Evolutionary conservation across 2,329 filamentous ascomycete genomes (phyloP).

Genomic region (Exophiala mesophila): DNA sequence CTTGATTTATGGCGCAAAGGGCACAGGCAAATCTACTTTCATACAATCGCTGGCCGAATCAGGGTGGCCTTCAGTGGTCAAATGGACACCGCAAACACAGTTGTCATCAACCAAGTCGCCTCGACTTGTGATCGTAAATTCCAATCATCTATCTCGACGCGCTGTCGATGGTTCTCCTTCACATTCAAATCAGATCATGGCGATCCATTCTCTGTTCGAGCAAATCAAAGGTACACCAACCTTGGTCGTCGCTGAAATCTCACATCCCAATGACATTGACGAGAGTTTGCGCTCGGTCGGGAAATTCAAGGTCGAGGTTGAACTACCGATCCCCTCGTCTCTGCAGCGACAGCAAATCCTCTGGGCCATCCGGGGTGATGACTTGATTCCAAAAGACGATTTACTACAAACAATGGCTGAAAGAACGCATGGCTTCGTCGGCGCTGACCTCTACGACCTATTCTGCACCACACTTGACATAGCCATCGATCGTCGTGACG

Average conservation of each 20-base stretch:
- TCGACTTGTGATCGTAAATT: slow-evolving; percentile 16
- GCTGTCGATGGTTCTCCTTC: slow-evolving; percentile 32
- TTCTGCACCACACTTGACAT: slow-evolving; percentile 46
- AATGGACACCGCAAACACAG: slow-evolving; percentile 39
- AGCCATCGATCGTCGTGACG: slow-evolving; percentile 6
- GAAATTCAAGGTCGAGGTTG: slow-evolving; percentile 64
- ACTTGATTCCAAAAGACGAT: slow-evolving; percentile 46
- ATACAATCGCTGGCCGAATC: slow-evolving; percentile 62
- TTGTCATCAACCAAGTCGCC: slow-evolving; percentile 37
- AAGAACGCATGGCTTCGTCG: slow-evolving; percentile 82
- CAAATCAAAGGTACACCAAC: slow-evolving; percentile 50
- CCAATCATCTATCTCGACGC: slow-evolving; percentile 8
- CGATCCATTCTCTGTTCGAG: slow-evolving; percentile 38
- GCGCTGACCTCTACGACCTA: slow-evolving; percentile 67
- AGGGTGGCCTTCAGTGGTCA: slow-evolving; percentile 66
- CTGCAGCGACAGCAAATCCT: slow-evolving; percentile 69
- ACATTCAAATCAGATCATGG: slow-evolving; percentile 37
- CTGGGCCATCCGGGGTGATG: slow-evolving; percentile 51
- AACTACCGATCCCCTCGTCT: slow-evolving; percentile 72
- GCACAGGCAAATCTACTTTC: slow-evolving; percentile 78
- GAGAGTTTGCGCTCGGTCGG: slow-evolving; percentile 59
- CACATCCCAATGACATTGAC: slow-evolving; percentile 68
- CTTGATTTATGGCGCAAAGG: slow-evolving; percentile 73
- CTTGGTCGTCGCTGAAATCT: slow-evolving; percentile 69
- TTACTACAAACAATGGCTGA: slow-evolving; percentile 60